These are phyloP conservation scores for Collariella sp. DNA, from an alignment of 495 filamentous ascomycete species.

Conservation along the genomic window DNA sequence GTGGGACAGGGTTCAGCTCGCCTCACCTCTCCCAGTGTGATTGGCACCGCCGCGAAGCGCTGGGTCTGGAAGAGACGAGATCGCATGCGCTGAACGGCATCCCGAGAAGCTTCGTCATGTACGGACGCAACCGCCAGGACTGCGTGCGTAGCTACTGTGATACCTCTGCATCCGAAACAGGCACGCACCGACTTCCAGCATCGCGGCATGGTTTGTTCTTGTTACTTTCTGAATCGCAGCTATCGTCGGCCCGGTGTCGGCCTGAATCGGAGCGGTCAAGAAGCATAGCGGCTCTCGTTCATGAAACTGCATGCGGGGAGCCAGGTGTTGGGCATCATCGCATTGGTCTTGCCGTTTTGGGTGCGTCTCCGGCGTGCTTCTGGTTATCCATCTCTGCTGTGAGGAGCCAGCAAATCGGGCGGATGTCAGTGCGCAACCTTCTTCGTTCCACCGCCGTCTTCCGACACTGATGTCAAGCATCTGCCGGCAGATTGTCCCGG, in stretches of 20 bases:
- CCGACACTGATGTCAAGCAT: neutral
- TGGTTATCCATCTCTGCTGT: slow-evolving; percentile 6
- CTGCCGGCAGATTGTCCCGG: too few relatives aligned
- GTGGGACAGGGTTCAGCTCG: slow-evolving; percentile 10
- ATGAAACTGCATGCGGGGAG: neutral
- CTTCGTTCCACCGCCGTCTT: slow-evolving; percentile 8
- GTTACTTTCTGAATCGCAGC: too few relatives aligned
- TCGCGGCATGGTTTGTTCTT: neutral
- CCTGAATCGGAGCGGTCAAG: neutral
- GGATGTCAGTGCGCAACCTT: neutral
- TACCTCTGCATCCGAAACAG: slow-evolving; percentile 2
- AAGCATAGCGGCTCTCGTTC: neutral
- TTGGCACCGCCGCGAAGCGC: neutral
- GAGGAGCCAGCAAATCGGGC: slow-evolving; percentile 9
- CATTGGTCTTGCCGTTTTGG: slow-evolving; percentile 5
- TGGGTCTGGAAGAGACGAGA: neutral
- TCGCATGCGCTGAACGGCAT: neutral
- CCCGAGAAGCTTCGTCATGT: neutral
- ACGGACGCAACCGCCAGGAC: slow-evolving; percentile 3
- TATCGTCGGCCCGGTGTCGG: neutral
- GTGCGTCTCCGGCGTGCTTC: neutral
- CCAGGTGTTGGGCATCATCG: slow-evolving; percentile 13
- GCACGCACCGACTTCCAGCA: neutral
- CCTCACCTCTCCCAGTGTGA: neutral
- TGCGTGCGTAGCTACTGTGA: slow-evolving; percentile 9